Evolutionary conservation across 1,284 basidiomycete genomes (phyloP).

Genomic region (Pseudozyma sp.): DNA sequence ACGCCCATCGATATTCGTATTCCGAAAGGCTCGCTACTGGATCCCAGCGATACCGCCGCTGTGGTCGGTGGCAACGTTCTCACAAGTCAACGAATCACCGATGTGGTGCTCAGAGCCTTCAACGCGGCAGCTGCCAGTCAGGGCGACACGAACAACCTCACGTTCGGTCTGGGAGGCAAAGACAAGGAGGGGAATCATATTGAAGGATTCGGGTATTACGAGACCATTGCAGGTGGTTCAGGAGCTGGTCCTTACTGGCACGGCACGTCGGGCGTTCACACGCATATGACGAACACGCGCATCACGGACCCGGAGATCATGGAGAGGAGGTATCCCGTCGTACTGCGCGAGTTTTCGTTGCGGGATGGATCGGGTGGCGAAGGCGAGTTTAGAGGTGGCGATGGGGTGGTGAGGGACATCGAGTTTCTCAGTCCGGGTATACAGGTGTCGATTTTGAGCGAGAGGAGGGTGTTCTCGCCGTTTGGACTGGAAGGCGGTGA

Average conservation of each 20-base stretch:
- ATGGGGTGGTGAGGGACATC: conserved; percentile 87
- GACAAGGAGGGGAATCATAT: conserved; percentile 80
- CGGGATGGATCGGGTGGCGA: conserved; percentile 81
- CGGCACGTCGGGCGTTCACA: conserved; percentile 72
- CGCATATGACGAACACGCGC: conserved; percentile 89
- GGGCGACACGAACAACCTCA: conserved; percentile 87
- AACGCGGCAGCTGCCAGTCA: conserved; percentile 91
- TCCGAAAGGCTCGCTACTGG: conserved; percentile 81
- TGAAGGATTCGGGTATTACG: conserved; percentile 93
- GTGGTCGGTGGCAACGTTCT: conserved; percentile 94
- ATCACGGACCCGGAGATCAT: conserved; percentile 85
- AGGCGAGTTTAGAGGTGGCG: conserved; percentile 84
- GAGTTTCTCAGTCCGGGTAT: conserved; percentile 83
- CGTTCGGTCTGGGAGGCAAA: conserved; percentile 89
- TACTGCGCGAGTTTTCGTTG: conserved; percentile 83
- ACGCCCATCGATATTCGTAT: conserved; percentile 78
- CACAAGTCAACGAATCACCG: conserved; percentile 91
- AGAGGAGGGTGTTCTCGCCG: conserved; percentile 87
- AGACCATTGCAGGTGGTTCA: conserved; percentile 91
- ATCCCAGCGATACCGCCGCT: conserved; percentile 81
- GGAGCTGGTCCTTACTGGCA: conserved; percentile 92
- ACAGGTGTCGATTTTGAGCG: conserved; percentile 86
- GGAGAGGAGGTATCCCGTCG: conserved; percentile 87
- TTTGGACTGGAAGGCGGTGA: conserved; percentile 90
- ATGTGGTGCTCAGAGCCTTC: conserved; percentile 94